A percentile compares a stretch with the other conserved stretches of the same genome.
phyloP scores from a whole-genome alignment of 2,329 filamentous ascomycete species.

The Ceratocystis harringtonii region DNA sequence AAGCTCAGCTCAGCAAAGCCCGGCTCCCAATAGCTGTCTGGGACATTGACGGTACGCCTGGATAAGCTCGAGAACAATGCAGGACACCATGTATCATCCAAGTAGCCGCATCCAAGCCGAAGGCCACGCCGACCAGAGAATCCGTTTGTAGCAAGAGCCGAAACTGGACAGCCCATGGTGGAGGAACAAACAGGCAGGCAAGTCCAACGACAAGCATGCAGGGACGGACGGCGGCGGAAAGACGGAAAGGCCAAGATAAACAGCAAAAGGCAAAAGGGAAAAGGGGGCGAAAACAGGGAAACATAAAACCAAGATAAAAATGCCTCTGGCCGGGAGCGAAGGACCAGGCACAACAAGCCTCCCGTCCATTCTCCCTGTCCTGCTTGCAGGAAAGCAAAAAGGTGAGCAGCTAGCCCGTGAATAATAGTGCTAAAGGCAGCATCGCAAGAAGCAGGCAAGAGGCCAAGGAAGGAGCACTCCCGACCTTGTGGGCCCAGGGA shows the following conservation, averaged over 20 bases:
- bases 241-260: constrained; percentile 3
- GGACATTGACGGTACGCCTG: neutral
- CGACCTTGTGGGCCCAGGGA: neutral
- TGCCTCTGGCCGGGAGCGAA: neutral
- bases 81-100: neutral
- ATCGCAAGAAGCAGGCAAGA: neutral
- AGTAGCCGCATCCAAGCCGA: neutral
- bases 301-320: neutral
- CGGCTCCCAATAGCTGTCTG: neutral
- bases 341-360: neutral
- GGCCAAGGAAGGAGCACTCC: neutral
- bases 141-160: neutral
- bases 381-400: neutral
- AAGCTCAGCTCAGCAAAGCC: neutral
- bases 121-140: neutral
- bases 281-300: neutral
- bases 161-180: neutral
- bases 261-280: constrained; percentile 1
- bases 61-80: neutral
- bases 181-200: neutral
- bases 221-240: no score
- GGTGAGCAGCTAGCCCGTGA: neutral
- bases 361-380: neutral
- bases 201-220: no score
- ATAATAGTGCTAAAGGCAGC: neutral